Percentiles rank a stretch among this genome's conserved stretches.
phyloP scores from a whole-genome alignment of 2,329 filamentous ascomycete genomes.

The Shiraia sp. region DNA sequence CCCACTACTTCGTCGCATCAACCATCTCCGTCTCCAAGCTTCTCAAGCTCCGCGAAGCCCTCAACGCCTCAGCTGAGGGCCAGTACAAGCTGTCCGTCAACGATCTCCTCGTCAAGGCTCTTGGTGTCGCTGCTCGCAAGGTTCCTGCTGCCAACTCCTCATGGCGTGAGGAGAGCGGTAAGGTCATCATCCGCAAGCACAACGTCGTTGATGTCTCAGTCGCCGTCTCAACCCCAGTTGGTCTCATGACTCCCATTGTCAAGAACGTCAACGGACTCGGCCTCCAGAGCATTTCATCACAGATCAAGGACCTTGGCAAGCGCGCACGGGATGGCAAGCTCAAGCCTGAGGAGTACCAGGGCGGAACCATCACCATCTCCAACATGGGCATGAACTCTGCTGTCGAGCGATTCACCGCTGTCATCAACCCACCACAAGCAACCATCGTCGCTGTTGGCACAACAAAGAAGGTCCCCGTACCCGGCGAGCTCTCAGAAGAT shows the following conservation, averaged over 20 bases:
- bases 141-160: slow-evolving; percentile 95
- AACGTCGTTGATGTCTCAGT: slow-evolving; percentile 93
- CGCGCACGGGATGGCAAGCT: slow-evolving; percentile 96
- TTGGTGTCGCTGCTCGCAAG: slow-evolving; percentile 84
- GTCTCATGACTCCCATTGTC: slow-evolving; percentile 97
- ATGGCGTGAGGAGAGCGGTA: slow-evolving; percentile 79
- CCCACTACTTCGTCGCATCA: slow-evolving; percentile 96
- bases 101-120: slow-evolving; percentile 98
- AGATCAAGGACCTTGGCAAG: slow-evolving; percentile 97
- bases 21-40: slow-evolving; percentile 92
- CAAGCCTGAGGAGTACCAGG: slow-evolving; percentile 99
- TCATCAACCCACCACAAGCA: slow-evolving; percentile 98
- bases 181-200: slow-evolving; percentile 84
- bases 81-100: slow-evolving; percentile 99
- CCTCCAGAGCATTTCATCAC: slow-evolving; percentile 81
- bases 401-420: slow-evolving; percentile 94
- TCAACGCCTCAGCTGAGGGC: slow-evolving; percentile 86
- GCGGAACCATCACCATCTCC: slow-evolving; percentile 97
- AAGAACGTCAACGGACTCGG: slow-evolving; percentile 85
- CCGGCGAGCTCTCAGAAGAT: slow-evolving; percentile 76
- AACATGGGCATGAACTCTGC: slow-evolving; percentile 99
- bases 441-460: slow-evolving; percentile 94
- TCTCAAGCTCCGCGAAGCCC: slow-evolving; percentile 89
- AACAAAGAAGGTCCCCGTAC: slow-evolving; percentile 91
- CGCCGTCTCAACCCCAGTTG: slow-evolving; percentile 87